Conservation (phyloP, 768 basidiomycete genomes). For the Hysterangium stoloniferum region DNA sequence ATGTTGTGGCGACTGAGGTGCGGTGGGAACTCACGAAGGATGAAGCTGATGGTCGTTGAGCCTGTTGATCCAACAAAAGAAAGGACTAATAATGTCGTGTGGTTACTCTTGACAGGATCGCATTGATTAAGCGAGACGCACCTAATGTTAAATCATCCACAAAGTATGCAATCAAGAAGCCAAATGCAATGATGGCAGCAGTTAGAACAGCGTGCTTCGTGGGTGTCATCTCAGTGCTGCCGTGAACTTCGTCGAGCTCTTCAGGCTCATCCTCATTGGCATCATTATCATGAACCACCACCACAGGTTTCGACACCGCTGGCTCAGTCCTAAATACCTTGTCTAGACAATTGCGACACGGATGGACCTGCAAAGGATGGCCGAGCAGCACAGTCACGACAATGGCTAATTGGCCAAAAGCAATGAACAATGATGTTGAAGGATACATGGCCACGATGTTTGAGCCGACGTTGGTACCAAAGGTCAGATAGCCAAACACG, state of each 20-base stretch:
- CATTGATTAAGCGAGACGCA: slow-evolving; percentile 26
- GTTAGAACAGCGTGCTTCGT: slow-evolving; percentile 68
- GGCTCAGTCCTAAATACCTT: slow-evolving; percentile 55
- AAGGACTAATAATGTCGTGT: slow-evolving; percentile 46
- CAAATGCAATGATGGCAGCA: slow-evolving; percentile 48
- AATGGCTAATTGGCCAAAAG: slow-evolving; percentile 89
- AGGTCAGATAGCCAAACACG: slow-evolving; percentile 86
- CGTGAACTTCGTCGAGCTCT: slow-evolving; percentile 47
- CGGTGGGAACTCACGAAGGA: slow-evolving; percentile 41
- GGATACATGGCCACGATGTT: slow-evolving; percentile 97
- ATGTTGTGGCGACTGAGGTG: neutral
- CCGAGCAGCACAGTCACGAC: slow-evolving; percentile 85
- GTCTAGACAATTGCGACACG: slow-evolving; percentile 86
- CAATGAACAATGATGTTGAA: slow-evolving; percentile 84
- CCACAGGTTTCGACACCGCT: slow-evolving; percentile 21
- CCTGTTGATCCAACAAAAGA: slow-evolving; percentile 97
- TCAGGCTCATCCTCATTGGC: slow-evolving; percentile 41
- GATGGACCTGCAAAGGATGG: slow-evolving; percentile 91
- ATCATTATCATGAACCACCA: slow-evolving; percentile 22
- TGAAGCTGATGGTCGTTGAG: slow-evolving; percentile 94
- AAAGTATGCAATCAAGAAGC: slow-evolving; percentile 71
- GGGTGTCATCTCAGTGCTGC: slow-evolving; percentile 50
- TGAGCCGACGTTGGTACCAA: slow-evolving; percentile 81
- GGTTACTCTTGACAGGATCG: slow-evolving; percentile 7
- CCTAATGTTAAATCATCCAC: slow-evolving; percentile 74